Base-by-base conservation (phyloP, 2,329 filamentous ascomycete species). In the Apiospora aurea region DNA sequence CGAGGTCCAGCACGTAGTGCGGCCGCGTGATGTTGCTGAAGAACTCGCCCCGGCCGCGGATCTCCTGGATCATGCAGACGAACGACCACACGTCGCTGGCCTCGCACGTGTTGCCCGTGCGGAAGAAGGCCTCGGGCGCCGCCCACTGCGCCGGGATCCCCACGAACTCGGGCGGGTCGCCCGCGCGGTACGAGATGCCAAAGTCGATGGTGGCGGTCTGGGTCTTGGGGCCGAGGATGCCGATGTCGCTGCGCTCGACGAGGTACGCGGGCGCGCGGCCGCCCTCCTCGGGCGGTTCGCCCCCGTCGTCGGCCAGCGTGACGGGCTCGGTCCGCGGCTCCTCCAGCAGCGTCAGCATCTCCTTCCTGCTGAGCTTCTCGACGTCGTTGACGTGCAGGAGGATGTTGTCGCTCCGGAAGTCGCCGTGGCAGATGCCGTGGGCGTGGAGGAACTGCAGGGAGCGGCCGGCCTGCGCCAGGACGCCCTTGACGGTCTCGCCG, bases 391-490 rank as follows among this genome's bases (percentile, higher is more conserved):
- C 3, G 61, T 64, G 49, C 34, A 72, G 61, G 16, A 72, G 47
- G 14, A 72, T 51, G 24, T 70, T 72, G 38, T 43, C 24, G 11
- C 46, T 67, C 24, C 61, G 34, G 46, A 70, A 70, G 24, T 72
- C 71, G 41, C 69, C 71, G 34, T 72, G 71, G 47, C 71, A 72
- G 18, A 72, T 69, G n/a, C 57, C 49, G 24, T 51, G 16, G 10
- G 38, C 26, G 24, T 70, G 69, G 0, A 70, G 53, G 26, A 46
- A 64, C 11, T 34, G 43, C 38, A 70, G 69, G 16, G 67, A 43
- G 26, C 38, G 34, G 2, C 29, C 69, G 6, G 47, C n/a, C 24
- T 72, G 57, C 18, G 38, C 29, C 29, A 70, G 49, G n/a, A 70
- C 24, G 1, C 47, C 18, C 38, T 44, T 66, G 43, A 72, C 61